A percentile compares a stretch with the other conserved stretches of the same genome.
These are phyloP conservation scores for Hortaea werneckii DNA, from an alignment of 2,329 filamentous ascomycete species.

Conservation along the genomic window DNA sequence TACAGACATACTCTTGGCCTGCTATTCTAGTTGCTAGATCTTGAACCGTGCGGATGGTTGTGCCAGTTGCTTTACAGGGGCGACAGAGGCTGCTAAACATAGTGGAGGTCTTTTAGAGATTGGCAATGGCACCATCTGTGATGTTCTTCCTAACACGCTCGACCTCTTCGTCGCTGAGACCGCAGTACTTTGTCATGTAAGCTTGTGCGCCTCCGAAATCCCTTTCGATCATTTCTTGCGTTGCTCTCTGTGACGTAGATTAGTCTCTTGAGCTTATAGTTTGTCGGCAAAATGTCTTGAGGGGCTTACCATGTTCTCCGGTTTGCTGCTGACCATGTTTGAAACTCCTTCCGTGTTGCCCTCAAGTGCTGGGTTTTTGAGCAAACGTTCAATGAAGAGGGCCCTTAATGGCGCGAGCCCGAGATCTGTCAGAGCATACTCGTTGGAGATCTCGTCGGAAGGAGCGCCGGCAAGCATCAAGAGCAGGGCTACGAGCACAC, in stretches of 20 bases:
- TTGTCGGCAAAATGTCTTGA: too few relatives aligned
- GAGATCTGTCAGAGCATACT: slow-evolving; percentile 58
- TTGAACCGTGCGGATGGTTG: background rate
- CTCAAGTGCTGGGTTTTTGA: slow-evolving; percentile 41
- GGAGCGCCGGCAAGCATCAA: slow-evolving; percentile 53
- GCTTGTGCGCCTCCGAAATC: slow-evolving; percentile 54
- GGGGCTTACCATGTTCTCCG: slow-evolving; percentile 38
- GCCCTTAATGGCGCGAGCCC: slow-evolving; percentile 42
- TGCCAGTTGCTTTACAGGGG: too few relatives aligned
- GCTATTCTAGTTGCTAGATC: slow-evolving; percentile 14
- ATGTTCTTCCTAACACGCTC: slow-evolving; percentile 43
- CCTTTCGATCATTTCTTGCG: slow-evolving; percentile 45
- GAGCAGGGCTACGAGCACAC: slow-evolving; percentile 57
- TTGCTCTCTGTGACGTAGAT: slow-evolving; percentile 17
- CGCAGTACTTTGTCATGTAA: slow-evolving; percentile 51
- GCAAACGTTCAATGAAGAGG: slow-evolving; percentile 42
- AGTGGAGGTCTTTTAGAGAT: background rate
- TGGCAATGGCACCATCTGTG: slow-evolving; percentile 5
- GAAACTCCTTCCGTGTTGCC: slow-evolving; percentile 34
- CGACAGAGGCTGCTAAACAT: background rate
- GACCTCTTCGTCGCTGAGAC: slow-evolving; percentile 47
- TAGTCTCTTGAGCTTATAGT: too few relatives aligned
- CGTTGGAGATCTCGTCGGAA: slow-evolving; percentile 49
- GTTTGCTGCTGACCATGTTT: slow-evolving; percentile 36
- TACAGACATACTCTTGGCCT: slow-evolving; percentile 20